Percentiles rank a stretch among this genome's conserved stretches.
These are phyloP conservation scores for Thalia dealbata DNA, from an alignment of 176 grass and related monocot genomes.

Conservation along the genomic window DNA sequence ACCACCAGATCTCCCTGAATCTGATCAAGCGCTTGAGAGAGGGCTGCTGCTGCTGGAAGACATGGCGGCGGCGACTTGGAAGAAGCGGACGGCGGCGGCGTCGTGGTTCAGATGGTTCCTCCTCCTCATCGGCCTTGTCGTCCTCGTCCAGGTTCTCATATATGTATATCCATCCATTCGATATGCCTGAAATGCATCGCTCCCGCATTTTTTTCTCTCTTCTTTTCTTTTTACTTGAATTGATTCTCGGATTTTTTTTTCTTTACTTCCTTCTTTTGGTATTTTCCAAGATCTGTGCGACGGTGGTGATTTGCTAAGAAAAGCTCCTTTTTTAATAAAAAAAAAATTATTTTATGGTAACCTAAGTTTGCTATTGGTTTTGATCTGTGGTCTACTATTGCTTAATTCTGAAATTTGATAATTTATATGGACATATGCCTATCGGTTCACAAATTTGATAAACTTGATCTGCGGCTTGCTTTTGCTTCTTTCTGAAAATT, in stretches of 20 bases:
- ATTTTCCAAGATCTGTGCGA: neutral
- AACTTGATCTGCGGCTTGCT: no score
- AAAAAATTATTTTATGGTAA: no score
- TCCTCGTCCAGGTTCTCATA: constrained; percentile 71
- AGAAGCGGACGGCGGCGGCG: neutral
- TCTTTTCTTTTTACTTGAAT: neutral
- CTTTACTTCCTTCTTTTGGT: neutral
- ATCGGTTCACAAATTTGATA: no score
- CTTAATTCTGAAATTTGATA: neutral
- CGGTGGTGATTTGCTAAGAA: neutral
- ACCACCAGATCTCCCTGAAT: neutral
- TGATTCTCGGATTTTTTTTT: neutral
- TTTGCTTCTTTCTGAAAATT: no score
- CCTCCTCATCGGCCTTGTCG: constrained; percentile 44
- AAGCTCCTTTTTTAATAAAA: neutral
- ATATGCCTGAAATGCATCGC: neutral
- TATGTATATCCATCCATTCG: neutral
- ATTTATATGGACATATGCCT: neutral
- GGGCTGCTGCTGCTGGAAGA: neutral
- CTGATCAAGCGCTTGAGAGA: no score
- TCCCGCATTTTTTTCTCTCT: neutral
- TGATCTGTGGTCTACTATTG: neutral
- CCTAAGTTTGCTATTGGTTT: neutral
- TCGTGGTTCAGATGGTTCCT: constrained; percentile 42
- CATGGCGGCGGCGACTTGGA: neutral